A percentile compares a stretch with the other conserved stretches of the same genome.
phyloP scores from a whole-genome alignment of 805 yeast genomes.

The Candida peoriensis region DNA sequence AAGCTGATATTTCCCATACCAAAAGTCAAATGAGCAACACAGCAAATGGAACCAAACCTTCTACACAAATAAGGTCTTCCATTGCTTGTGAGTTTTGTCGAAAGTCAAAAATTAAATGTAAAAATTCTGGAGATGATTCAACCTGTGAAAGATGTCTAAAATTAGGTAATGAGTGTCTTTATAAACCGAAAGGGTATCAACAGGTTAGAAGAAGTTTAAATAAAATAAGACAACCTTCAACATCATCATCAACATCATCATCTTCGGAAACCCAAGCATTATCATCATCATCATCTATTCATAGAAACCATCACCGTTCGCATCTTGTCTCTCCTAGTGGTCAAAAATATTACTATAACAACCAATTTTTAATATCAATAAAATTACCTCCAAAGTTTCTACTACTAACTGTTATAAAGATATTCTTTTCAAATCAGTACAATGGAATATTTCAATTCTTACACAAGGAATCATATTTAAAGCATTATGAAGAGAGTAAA shows the following conservation, averaged over 20 bases:
- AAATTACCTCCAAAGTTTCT: constrained; percentile 11
- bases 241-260: background rate
- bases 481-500: constrained; percentile 4
- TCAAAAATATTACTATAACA: constrained; percentile 2
- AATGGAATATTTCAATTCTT: constrained; percentile 13
- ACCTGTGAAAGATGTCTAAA: constrained; percentile 9
- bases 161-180: constrained; percentile 9
- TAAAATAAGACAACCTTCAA: background rate
- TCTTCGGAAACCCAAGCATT: background rate
- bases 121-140: constrained; percentile 7
- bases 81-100: constrained; percentile 14
- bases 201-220: constrained; percentile 2
- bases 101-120: constrained; percentile 10
- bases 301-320: no score
- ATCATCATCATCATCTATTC: background rate
- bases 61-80: constrained; percentile 9
- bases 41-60: no score
- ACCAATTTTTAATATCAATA: constrained; percentile 1
- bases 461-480: constrained; percentile 5
- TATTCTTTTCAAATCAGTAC: constrained; percentile 13
- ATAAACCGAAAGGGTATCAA: constrained; percentile 12
- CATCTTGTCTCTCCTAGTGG: background rate
- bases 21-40: background rate
- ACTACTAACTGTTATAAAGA: constrained; percentile 9
- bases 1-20: background rate